These are phyloP conservation scores for Amylocarpus encephaloides DNA, from an alignment of 2,329 filamentous ascomycete genomes.

Conservation along the genomic window DNA sequence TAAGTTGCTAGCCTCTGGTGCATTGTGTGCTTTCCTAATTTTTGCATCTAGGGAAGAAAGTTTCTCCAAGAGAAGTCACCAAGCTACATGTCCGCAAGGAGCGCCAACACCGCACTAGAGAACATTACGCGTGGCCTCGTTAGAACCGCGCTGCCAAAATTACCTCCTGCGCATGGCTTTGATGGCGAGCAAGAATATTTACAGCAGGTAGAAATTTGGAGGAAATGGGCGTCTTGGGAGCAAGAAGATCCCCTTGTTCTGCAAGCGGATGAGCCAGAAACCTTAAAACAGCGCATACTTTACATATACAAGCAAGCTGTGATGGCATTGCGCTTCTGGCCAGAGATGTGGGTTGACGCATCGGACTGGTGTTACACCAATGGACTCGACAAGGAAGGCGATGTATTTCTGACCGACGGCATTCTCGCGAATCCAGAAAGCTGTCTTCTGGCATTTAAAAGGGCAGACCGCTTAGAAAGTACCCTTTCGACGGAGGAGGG, in stretches of 20 bases:
- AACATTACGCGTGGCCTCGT: conserved; percentile 74
- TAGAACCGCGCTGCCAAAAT: conserved; percentile 69
- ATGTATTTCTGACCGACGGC: conserved; percentile 69
- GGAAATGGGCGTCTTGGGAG: conserved; percentile 91
- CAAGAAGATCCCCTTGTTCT: conserved; percentile 86
- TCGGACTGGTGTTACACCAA: conserved; percentile 88
- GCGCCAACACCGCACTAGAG: conserved; percentile 82
- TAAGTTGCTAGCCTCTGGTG: conserved; percentile 37
- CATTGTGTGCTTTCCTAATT: conserved; percentile 14
- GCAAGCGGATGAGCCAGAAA: conserved; percentile 69
- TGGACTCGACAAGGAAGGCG: conserved; percentile 57
- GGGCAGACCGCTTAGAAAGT: conserved; percentile 79
- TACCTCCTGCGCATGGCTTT: conserved; percentile 80
- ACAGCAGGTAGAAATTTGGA: conserved; percentile 83
- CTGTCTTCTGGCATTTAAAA: conserved; percentile 80
- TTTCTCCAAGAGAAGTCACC: conserved; percentile 90
- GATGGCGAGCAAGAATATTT: conserved; percentile 80
- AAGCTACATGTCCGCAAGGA: conserved; percentile 92
- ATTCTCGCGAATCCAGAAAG: conserved; percentile 90
- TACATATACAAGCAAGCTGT: conserved; percentile 91
- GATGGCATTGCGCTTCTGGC: conserved; percentile 91
- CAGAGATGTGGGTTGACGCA: conserved; percentile 92
- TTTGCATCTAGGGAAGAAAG: conserved; percentile 71
- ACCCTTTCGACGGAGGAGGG: conserved; percentile 71
- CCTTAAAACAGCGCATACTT: conserved; percentile 71